phyloP scores from a whole-genome alignment of 1,139 yeast genomes.

The Suhomyces wounanorum region DNA sequence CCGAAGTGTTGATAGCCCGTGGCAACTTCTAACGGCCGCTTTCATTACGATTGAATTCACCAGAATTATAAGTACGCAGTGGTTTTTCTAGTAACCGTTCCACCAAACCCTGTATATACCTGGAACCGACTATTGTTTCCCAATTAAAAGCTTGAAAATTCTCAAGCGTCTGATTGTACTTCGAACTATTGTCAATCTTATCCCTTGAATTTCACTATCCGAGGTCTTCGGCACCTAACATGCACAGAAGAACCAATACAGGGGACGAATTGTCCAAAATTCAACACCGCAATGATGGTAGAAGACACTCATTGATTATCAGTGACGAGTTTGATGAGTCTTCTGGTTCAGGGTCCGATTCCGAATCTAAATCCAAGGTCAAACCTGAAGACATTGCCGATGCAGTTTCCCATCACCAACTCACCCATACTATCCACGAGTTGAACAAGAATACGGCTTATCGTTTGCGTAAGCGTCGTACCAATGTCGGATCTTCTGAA shows the following conservation, averaged over 20 bases:
- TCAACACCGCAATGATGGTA: constrained; percentile 24
- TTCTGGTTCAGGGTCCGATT: constrained; percentile 3
- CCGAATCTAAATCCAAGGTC: not conserved
- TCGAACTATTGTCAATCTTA: not conserved
- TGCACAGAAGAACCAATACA: constrained; percentile 16
- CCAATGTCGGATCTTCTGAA: not conserved
- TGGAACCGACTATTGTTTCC: not conserved
- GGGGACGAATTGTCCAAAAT: constrained; percentile 26
- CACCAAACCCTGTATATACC: not conserved
- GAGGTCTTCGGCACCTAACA: not conserved
- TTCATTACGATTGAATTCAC: not conserved
- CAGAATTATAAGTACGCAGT: not conserved
- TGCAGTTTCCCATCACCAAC: not conserved
- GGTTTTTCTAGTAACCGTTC: not conserved
- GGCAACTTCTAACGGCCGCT: not conserved
- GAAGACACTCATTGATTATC: constrained; percentile 24
- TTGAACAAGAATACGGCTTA: constrained; percentile 4
- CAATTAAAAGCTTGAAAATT: not conserved
- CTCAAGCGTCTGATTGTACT: not conserved
- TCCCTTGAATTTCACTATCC: not conserved
- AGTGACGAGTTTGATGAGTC: constrained; percentile 24
- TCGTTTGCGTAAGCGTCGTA: constrained; percentile 10
- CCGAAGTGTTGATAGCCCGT: not conserved
- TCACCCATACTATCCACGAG: constrained; percentile 6
- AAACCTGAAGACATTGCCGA: constrained; percentile 1